A percentile compares a stretch with the other conserved stretches of the same genome.
Evolutionary conservation across 1,139 yeast genomes (phyloP).

Genomic region (Sugiyamaella xylanicola): DNA sequence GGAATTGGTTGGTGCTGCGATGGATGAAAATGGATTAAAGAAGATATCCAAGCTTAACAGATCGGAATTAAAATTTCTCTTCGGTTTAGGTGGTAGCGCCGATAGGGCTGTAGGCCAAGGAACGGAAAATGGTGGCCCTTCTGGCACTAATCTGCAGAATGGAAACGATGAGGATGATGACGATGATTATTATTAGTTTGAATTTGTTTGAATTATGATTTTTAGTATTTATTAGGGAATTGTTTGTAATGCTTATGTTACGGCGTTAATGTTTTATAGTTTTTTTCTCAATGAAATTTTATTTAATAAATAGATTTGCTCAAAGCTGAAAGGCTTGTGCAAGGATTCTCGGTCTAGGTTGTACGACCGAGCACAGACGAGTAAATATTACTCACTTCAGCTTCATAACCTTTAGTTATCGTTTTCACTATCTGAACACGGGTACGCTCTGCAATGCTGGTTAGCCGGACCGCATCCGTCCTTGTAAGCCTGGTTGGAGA

Average conservation of each 20-base stretch:
- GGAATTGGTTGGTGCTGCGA: conserved; percentile 74
- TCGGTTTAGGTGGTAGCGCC: conserved; percentile 57
- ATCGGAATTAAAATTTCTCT: conserved; percentile 73
- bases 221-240: neutral
- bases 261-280: neutral
- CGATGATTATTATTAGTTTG: neutral
- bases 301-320: conserved; percentile 1
- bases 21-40: conserved; percentile 74
- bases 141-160: too few relatives aligned
- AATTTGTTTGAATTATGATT: neutral
- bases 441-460: conserved; percentile 37
- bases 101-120: neutral
- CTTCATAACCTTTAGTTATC: conserved; percentile 23
- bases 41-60: conserved; percentile 66
- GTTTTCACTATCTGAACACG: conserved; percentile 29
- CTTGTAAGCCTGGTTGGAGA: conserved; percentile 21
- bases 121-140: too few relatives aligned
- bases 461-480: conserved; percentile 37
- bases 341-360: too few relatives aligned
- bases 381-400: conserved; percentile 29
- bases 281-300: neutral
- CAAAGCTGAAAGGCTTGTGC: too few relatives aligned
- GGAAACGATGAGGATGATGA: too few relatives aligned
- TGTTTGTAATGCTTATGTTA: neutral
- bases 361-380: conserved; percentile 20